Evolutionary conservation across 163 green algal species (phyloP).

Genomic region (Volvox carteri): DNA sequence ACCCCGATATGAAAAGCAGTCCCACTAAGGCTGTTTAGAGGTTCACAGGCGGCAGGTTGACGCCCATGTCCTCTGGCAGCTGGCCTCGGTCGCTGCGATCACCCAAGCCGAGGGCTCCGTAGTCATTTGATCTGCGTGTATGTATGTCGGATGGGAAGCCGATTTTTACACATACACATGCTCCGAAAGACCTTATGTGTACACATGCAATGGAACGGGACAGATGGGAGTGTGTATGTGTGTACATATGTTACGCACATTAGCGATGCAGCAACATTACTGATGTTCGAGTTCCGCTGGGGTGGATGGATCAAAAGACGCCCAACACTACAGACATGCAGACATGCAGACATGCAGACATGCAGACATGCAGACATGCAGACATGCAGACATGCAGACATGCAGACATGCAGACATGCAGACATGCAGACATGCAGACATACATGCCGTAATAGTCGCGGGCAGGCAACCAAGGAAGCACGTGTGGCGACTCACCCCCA

Average conservation of each 20-base stretch:
- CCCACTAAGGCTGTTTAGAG: background rate
- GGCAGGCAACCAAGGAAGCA: background rate
- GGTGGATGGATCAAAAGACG: background rate
- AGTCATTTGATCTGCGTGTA: background rate
- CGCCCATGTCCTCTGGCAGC: background rate
- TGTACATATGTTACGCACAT: background rate
- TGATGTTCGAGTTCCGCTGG: background rate
- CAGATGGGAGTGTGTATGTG: too few species aligned
- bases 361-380: background rate
- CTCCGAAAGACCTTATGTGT: too few species aligned
- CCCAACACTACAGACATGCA: background rate
- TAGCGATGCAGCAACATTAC: background rate
- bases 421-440: background rate
- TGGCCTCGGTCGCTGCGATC: background rate
- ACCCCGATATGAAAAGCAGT: background rate
- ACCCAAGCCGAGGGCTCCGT: background rate
- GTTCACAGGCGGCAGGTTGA: background rate
- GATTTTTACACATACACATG: too few species aligned
- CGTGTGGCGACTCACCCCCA: conserved; percentile 4
- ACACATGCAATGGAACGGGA: too few species aligned
- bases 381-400: background rate
- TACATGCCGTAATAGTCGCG: background rate
- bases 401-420: background rate
- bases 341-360: background rate
- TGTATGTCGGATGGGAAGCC: too few species aligned